A percentile compares a stretch with the other conserved stretches of the same genome.
These are phyloP conservation scores for Fusarium denticulatum DNA, from an alignment of 2,329 filamentous ascomycete species.

Conservation along the genomic window DNA sequence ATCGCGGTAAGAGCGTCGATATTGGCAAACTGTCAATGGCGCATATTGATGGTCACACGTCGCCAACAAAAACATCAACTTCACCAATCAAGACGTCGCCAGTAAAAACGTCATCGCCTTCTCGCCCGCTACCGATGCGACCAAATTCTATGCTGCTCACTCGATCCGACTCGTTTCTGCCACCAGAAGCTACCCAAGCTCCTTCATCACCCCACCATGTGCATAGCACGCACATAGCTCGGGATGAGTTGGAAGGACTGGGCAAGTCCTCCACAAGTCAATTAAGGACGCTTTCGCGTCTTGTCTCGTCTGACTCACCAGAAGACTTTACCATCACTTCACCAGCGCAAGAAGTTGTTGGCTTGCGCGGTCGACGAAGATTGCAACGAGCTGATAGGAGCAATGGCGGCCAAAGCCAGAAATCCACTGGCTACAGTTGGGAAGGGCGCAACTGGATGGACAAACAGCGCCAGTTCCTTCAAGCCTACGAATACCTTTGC, in stretches of 20 bases:
- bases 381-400: slow-evolving; percentile 77
- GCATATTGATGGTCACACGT: slow-evolving; percentile 54
- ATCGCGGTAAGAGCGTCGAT: slow-evolving; percentile 73
- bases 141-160: slow-evolving; percentile 71
- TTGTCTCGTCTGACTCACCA: slow-evolving; percentile 77
- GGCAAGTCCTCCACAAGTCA: slow-evolving; percentile 91
- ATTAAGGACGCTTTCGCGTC: slow-evolving; percentile 84
- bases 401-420: slow-evolving; percentile 57
- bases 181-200: slow-evolving; percentile 47
- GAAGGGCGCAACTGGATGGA: slow-evolving; percentile 97
- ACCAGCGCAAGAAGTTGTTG: slow-evolving; percentile 85
- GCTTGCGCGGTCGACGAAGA: slow-evolving; percentile 83
- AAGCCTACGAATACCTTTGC: slow-evolving; percentile 98
- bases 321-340: slow-evolving; percentile 85
- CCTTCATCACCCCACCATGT: slow-evolving; percentile 43
- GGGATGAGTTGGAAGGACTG: slow-evolving; percentile 81
- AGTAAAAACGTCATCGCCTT: slow-evolving; percentile 46
- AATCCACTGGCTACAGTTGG: slow-evolving; percentile 72
- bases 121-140: slow-evolving; percentile 56
- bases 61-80: slow-evolving; percentile 43
- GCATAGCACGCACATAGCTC: slow-evolving; percentile 60
- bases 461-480: slow-evolving; percentile 93
- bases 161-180: slow-evolving; percentile 64
- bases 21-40: slow-evolving; percentile 64
- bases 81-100: slow-evolving; percentile 4